These are phyloP conservation scores for Globisporangium viniferum DNA, from an alignment of 352 stramenopile species.

Conservation along the genomic window DNA sequence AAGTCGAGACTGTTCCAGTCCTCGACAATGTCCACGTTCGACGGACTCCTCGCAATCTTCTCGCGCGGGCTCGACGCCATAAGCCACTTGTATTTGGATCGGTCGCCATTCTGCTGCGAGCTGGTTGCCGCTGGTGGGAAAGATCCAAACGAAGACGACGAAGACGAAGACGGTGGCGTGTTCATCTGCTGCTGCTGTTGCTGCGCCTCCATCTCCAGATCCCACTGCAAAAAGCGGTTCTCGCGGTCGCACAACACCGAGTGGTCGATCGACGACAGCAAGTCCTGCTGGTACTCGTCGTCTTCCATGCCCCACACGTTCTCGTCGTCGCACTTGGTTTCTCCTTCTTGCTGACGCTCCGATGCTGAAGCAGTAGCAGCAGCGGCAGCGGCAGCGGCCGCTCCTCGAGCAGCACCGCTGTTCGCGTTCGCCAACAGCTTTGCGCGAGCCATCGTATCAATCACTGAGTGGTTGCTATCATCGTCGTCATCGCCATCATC, in stretches of 20 bases:
- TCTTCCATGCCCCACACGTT: slow-evolving; percentile 75
- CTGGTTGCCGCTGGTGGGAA: slow-evolving; percentile 12
- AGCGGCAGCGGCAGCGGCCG: slow-evolving; percentile 20
- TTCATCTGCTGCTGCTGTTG: slow-evolving; percentile 28
- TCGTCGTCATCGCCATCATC: slow-evolving; percentile 36
- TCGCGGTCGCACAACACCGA: slow-evolving; percentile 76
- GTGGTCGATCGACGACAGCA: slow-evolving; percentile 77
- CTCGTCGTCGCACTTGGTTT: slow-evolving; percentile 52
- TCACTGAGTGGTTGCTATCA: slow-evolving; percentile 14
- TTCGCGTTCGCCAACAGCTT: slow-evolving; percentile 24
- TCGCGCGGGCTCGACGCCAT: slow-evolving; percentile 59
- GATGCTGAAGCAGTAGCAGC: slow-evolving; percentile 12
- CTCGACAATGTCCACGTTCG: slow-evolving; percentile 75
- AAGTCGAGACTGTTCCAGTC: slow-evolving; percentile 80
- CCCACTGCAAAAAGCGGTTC: slow-evolving; percentile 79
- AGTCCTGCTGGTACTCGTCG: slow-evolving; percentile 63
- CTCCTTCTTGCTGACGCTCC: slow-evolving; percentile 14
- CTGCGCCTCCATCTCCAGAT: slow-evolving; percentile 54
- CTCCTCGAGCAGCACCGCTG: slow-evolving; percentile 12
- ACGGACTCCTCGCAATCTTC: slow-evolving; percentile 56
- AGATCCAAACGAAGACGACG: slow-evolving; percentile 14
- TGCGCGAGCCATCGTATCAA: slow-evolving; percentile 27
- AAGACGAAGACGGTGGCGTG: slow-evolving; percentile 13
- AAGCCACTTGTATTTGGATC: slow-evolving; percentile 31
- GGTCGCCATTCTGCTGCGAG: slow-evolving; percentile 12